Base-by-base conservation (phyloP, 148 eudicot species). In the Polygonum aviculare region DNA sequence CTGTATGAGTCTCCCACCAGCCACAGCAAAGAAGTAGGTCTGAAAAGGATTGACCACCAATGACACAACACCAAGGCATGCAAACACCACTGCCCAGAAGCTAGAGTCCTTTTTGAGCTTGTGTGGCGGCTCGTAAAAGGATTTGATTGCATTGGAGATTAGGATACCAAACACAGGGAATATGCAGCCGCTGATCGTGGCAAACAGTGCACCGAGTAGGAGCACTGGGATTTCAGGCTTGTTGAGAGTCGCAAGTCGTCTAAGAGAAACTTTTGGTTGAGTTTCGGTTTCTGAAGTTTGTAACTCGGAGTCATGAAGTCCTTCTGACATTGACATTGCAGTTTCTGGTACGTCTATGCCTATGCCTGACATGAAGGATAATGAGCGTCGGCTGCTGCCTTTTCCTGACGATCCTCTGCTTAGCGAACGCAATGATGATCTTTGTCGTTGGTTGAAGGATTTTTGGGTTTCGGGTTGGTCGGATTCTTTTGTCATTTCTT, bases 381-480 rank as follows among this genome's bases (percentile, higher is more conserved):
- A 22, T 44, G 91, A 83, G 41, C 73, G 85, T 33, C 74, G 77
- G 35, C 82, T 82, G 75, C 80, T 82, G 52, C 80, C 85, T 71
- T 82, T 82, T 41, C 85, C 86, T 35, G 89, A 85, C 44, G 94
- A 91, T 10, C 85, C 85, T 6, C 63, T 72, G 76, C 95, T 91
- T 36, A 82, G 38, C 1, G 96, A 90, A 3, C 86, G 84, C 39
- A 69, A 51, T 50, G 84, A 83, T 60, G 93, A 89, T 76, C 76
- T 77, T 74, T 74, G 77, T 5, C 72, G 36, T 67, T 74, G 89
- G 77, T 89, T 87, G 70, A 85, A 83, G 0, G 81, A 84, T 75
- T 44, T 44, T 44, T 70, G 72, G 72, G 44, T 4, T 14, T 67
- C 72, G 73, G 47, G 72, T 6, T 22, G 16, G 62, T 40, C 80